Conservation (phyloP, 371 early-diverging fungal species). For the Apophysomyces elegans region DNA sequence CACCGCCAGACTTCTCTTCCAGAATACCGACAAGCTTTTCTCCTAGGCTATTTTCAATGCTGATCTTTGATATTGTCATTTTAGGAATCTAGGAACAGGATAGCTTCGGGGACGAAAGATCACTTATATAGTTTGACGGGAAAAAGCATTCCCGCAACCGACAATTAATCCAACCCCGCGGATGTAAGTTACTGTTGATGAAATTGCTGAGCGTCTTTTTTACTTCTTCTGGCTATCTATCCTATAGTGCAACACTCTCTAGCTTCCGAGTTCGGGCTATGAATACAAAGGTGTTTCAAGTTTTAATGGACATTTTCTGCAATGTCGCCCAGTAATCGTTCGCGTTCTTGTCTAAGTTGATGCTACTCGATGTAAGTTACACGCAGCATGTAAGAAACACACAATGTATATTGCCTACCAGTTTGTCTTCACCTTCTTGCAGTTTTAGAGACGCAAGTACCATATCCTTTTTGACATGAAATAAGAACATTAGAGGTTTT, state of each 20-base stretch:
- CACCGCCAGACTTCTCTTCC: constrained; percentile 10
- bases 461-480: constrained; percentile 17
- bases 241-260: no score
- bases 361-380: constrained; percentile 6
- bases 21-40: constrained; percentile 25
- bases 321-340: constrained; percentile 21
- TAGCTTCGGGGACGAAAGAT: neutral
- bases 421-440: constrained; percentile 17
- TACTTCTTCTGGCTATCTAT: no score
- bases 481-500: neutral
- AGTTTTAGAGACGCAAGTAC: constrained; percentile 19
- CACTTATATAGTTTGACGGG: neutral
- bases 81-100: neutral
- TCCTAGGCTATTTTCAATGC: constrained; percentile 16
- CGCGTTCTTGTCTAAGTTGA: constrained; percentile 19
- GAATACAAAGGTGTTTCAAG: neutral
- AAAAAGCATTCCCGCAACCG: no score
- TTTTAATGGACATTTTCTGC: constrained; percentile 19
- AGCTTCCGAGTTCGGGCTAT: no score
- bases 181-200: no score
- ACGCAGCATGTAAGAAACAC: no score
- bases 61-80: constrained; percentile 21
- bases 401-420: constrained; percentile 15
- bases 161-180: no score
- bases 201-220: no score